Evolutionary conservation across 805 yeast species (phyloP).

Genomic region (Candida pseudofarinosa): DNA sequence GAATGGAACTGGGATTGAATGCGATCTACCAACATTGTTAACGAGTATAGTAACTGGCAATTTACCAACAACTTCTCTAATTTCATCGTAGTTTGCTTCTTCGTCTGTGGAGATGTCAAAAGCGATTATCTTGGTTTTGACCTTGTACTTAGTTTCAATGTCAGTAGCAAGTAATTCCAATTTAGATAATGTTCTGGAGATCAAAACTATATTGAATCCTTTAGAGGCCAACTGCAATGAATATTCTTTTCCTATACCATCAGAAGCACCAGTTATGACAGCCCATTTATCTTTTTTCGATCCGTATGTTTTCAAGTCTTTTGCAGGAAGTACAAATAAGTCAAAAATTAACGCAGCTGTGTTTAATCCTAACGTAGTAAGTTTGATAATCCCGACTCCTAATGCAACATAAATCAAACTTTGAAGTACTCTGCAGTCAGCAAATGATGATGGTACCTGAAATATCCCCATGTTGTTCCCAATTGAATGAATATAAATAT

Average conservation of each 20-base stretch:
- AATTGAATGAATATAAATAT: no score
- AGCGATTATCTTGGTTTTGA: slow-evolving; percentile 63
- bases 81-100: slow-evolving; percentile 49
- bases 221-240: slow-evolving; percentile 78
- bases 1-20: slow-evolving; percentile 92
- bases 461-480: slow-evolving; percentile 7
- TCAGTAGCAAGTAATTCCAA: slow-evolving; percentile 63
- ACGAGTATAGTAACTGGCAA: slow-evolving; percentile 71
- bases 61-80: slow-evolving; percentile 44
- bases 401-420: slow-evolving; percentile 32
- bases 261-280: slow-evolving; percentile 95
- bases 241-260: slow-evolving; percentile 94
- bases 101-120: slow-evolving; percentile 73
- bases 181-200: slow-evolving; percentile 80
- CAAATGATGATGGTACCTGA: slow-evolving; percentile 8
- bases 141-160: slow-evolving; percentile 53
- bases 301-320: slow-evolving; percentile 66
- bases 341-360: slow-evolving; percentile 54
- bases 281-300: slow-evolving; percentile 77
- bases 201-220: slow-evolving; percentile 79
- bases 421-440: slow-evolving; percentile 10
- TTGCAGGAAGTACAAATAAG: slow-evolving; percentile 60
- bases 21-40: slow-evolving; percentile 94
- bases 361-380: slow-evolving; percentile 49
- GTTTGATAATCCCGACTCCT: slow-evolving; percentile 59